phyloP scores from a whole-genome alignment of 2,329 filamentous ascomycete genomes.

The Neurospora sp. region DNA sequence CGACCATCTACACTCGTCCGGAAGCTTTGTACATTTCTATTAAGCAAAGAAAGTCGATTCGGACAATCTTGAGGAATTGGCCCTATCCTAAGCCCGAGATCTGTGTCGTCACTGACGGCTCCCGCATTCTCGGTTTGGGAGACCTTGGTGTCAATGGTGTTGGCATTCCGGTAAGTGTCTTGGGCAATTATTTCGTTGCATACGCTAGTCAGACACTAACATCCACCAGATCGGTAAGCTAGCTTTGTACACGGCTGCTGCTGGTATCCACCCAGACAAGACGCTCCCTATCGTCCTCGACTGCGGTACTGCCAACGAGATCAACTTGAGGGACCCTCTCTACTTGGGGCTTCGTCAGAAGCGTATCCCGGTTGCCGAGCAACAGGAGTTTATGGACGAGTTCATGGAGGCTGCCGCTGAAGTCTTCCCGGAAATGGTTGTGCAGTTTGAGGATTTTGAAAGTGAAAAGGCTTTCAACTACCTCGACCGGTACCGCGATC shows the following conservation, averaged over 20 bases:
- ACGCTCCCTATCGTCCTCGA: slow-evolving; percentile 64
- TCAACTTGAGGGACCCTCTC: slow-evolving; percentile 57
- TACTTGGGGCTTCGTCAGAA: slow-evolving; percentile 85
- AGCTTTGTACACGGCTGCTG: slow-evolving; percentile 87
- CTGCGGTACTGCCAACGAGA: slow-evolving; percentile 56
- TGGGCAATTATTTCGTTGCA: slow-evolving; percentile 6
- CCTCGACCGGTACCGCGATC: slow-evolving; percentile 77
- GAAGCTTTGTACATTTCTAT: slow-evolving; percentile 96
- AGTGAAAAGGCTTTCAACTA: slow-evolving; percentile 86
- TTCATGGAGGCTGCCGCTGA: slow-evolving; percentile 88
- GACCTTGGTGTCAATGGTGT: slow-evolving; percentile 96
- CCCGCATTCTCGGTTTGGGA: slow-evolving; percentile 81
- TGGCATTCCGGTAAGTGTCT: slow-evolving; percentile 70
- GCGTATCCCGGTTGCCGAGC: slow-evolving; percentile 66
- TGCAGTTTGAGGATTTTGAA: slow-evolving; percentile 98
- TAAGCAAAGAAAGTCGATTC: slow-evolving; percentile 83
- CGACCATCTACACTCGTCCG: slow-evolving; percentile 86
- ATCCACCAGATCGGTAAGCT: slow-evolving; percentile 69
- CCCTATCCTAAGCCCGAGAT: slow-evolving; percentile 84
- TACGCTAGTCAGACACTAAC: slow-evolving; percentile 17
- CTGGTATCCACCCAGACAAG: slow-evolving; percentile 84
- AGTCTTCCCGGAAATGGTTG: slow-evolving; percentile 54
- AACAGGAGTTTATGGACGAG: slow-evolving; percentile 91
- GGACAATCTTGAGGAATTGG: slow-evolving; percentile 87
- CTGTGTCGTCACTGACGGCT: slow-evolving; percentile 93